Evolutionary conservation across 768 basidiomycete genomes (phyloP).

Genomic region (Pleurotus djamor): DNA sequence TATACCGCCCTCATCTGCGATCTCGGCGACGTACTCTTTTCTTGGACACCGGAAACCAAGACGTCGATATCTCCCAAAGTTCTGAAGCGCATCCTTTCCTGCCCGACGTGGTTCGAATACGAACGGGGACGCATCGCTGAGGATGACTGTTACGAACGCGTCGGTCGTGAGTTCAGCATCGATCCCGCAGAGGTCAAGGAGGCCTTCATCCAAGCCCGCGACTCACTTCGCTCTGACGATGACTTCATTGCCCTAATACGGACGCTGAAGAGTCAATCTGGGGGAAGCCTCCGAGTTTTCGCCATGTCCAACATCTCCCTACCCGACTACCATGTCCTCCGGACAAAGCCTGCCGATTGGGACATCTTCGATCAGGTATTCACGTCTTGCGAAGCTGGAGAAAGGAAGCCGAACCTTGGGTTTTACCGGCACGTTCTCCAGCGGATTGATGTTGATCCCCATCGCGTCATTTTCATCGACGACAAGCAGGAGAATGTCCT

Average conservation of each 20-base stretch:
- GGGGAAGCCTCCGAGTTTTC: conserved; percentile 35
- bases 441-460: conserved; percentile 41
- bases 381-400: conserved; percentile 47
- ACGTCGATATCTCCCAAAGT: conserved; percentile 38
- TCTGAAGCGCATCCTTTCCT: conserved; percentile 39
- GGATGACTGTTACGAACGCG: conserved; percentile 37
- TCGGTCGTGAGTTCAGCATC: conserved; percentile 37
- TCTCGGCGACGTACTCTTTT: conserved; percentile 55
- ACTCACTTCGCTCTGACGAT: conserved; percentile 42
- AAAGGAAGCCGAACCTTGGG: conserved; percentile 55
- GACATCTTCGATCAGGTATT: conserved; percentile 47
- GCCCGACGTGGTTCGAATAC: conserved; percentile 51
- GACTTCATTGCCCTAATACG: conserved; percentile 44
- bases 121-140: conserved; percentile 45
- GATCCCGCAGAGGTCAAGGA: conserved; percentile 34
- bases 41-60: conserved; percentile 46
- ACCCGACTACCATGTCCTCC: conserved; percentile 47
- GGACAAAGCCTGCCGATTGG: conserved; percentile 45
- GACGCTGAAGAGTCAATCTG: conserved; percentile 37
- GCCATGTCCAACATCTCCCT: conserved; percentile 62
- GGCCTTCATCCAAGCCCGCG: conserved; percentile 46
- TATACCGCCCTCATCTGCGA: conserved; percentile 47
- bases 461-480: conserved; percentile 51
- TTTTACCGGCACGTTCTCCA: conserved; percentile 50
- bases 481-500: conserved; percentile 60